Conservation (phyloP, 176 grass and related monocot species). For the Rhynchospora breviuscula region DNA sequence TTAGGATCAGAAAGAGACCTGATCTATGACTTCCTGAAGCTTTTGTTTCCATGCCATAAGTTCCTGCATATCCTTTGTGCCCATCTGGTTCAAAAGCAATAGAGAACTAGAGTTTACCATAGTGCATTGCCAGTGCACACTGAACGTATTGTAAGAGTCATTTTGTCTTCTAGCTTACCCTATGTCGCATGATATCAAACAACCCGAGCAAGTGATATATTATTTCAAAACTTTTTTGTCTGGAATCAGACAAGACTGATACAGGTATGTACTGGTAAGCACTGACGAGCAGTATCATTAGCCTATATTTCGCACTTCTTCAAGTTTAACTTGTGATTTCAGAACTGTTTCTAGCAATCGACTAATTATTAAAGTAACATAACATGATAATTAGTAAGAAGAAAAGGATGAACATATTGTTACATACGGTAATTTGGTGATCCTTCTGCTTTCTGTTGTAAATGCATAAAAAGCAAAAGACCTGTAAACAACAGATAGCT, state of each 20-base stretch:
- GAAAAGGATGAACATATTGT: constrained; percentile 10
- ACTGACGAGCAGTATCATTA: neutral
- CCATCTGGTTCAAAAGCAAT: constrained; percentile 56
- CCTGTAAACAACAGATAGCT: constrained; percentile 40
- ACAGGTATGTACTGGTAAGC: neutral
- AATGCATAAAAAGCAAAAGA: constrained; percentile 83
- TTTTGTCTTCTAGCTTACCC: neutral
- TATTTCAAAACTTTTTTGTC: neutral
- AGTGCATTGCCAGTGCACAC: neutral
- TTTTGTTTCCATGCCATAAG: constrained; percentile 76
- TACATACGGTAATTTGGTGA: constrained; percentile 68
- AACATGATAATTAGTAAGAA: neutral
- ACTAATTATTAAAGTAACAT: neutral
- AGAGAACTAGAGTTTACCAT: neutral
- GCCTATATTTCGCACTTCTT: neutral
- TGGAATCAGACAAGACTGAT: neutral
- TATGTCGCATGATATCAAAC: neutral
- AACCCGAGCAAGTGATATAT: neutral
- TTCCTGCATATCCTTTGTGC: constrained; percentile 69
- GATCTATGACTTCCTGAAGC: constrained; percentile 85
- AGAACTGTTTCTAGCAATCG: neutral
- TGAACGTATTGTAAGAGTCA: neutral
- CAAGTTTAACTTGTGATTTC: neutral
- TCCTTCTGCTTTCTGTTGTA: constrained; percentile 96
- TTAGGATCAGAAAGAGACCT: constrained; percentile 34